Percentiles rank a stretch among this genome's conserved stretches.
Evolutionary conservation across 805 yeast genomes (phyloP).

Genomic region (Metschnikowia colocasiae): DNA sequence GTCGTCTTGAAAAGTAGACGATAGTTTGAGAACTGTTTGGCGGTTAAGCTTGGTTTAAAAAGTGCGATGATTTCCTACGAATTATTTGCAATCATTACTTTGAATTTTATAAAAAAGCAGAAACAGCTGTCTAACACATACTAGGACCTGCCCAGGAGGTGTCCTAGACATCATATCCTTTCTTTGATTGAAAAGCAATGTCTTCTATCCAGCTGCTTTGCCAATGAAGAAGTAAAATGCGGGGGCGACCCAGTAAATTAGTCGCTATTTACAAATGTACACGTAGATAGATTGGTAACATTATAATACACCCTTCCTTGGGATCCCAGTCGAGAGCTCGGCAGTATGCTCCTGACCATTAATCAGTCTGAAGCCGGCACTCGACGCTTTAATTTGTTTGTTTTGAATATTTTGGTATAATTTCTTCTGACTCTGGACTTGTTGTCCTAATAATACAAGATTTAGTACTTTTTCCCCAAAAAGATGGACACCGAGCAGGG

Average conservation of each 20-base stretch:
- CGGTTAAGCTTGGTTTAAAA: too few relatives aligned
- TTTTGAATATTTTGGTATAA: neutral
- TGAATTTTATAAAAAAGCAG: neutral
- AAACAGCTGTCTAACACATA: neutral
- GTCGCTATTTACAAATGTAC: neutral
- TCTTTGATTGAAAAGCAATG: neutral
- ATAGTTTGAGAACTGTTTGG: too few relatives aligned
- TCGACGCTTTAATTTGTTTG: neutral
- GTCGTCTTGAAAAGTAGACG: neutral
- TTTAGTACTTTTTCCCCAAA: conserved; percentile 30
- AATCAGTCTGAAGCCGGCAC: neutral
- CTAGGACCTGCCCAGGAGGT: neutral
- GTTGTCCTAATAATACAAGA: neutral
- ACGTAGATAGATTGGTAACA: conserved; percentile 2
- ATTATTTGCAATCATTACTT: neutral
- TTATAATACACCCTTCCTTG: conserved; percentile 4
- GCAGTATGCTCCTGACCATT: neutral
- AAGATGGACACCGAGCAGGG: conserved; percentile 37
- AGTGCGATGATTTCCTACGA: too few relatives aligned
- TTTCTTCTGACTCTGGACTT: neutral
- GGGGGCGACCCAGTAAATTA: neutral
- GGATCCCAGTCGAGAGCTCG: neutral
- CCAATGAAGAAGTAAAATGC: neutral
- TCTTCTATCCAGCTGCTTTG: neutral
- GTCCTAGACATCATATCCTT: neutral